Evolutionary conservation across 805 yeast species (phyloP).

Genomic region (Diddensiella transvaalensis): DNA sequence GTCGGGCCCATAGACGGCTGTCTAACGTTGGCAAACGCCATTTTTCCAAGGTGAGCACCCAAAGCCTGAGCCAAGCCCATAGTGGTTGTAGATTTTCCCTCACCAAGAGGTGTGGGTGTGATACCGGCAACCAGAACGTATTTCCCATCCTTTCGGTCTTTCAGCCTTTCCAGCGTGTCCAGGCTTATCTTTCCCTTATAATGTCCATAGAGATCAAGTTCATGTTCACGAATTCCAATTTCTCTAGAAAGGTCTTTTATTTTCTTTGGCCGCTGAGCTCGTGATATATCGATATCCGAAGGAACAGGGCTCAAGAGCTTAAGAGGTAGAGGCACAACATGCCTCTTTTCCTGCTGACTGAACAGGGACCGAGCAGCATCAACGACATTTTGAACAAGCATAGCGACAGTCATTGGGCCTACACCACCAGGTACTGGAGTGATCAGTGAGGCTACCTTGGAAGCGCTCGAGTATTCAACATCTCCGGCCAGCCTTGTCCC

Average conservation of each 20-base stretch:
- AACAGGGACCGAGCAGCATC: slow-evolving; percentile 68
- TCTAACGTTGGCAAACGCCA: slow-evolving; percentile 89
- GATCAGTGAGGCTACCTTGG: slow-evolving; percentile 58
- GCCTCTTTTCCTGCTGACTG: slow-evolving; percentile 43
- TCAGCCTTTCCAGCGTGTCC: slow-evolving; percentile 64
- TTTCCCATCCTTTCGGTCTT: slow-evolving; percentile 66
- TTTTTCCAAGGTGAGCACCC: slow-evolving; percentile 80
- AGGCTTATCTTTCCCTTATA: slow-evolving; percentile 86
- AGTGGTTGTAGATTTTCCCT: slow-evolving; percentile 96
- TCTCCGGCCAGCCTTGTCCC: slow-evolving; percentile 90
- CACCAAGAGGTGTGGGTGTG: slow-evolving; percentile 97
- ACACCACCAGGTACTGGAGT: slow-evolving; percentile 99
- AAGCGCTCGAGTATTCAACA: slow-evolving; percentile 73
- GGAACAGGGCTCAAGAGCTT: slow-evolving; percentile 68
- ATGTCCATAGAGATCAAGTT: slow-evolving; percentile 86
- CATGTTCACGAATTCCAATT: slow-evolving; percentile 70
- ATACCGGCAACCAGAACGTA: slow-evolving; percentile 93
- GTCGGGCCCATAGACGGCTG: slow-evolving; percentile 99
- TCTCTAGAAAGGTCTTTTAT: slow-evolving; percentile 74
- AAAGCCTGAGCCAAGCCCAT: slow-evolving; percentile 93
- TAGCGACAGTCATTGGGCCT: slow-evolving; percentile 99
- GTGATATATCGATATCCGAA: slow-evolving; percentile 83
- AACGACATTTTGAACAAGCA: slow-evolving; percentile 83
- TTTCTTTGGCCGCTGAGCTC: slow-evolving; percentile 82
- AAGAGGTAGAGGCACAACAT: slow-evolving; percentile 54